A percentile compares a stretch with the other conserved stretches of the same genome.
Evolutionary conservation across 129 eudicot genomes (phyloP).

Genomic region (Pulicaria dysenterica): DNA sequence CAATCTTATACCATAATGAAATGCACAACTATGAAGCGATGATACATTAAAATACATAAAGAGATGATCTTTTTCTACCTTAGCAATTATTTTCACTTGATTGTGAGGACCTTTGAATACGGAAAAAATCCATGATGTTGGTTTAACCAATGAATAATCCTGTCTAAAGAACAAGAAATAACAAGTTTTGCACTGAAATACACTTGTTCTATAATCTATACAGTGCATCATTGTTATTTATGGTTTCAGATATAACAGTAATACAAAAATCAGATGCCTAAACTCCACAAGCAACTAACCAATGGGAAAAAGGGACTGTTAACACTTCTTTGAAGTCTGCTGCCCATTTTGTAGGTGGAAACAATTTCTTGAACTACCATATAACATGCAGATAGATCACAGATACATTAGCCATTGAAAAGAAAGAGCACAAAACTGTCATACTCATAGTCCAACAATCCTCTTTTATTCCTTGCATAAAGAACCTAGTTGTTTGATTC

Average conservation of each 20-base stretch:
- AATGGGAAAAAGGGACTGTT: constrained; percentile 95
- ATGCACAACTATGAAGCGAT: no score
- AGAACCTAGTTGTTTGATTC: no score
- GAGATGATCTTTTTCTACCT: constrained; percentile 40
- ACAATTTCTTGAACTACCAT: constrained; percentile 81
- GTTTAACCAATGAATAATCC: constrained; percentile 83
- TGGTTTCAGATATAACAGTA: no score
- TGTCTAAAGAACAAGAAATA: constrained; percentile 28
- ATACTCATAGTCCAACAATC: constrained; percentile 72
- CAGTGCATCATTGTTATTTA: no score
- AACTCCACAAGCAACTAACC: constrained; percentile 59
- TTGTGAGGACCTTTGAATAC: constrained; percentile 68
- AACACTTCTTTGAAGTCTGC: constrained; percentile 93
- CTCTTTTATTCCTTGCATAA: constrained; percentile 37
- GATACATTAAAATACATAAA: not conserved
- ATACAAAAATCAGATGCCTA: no score
- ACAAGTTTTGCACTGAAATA: no score
- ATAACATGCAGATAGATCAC: not conserved
- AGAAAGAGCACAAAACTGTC: constrained; percentile 96
- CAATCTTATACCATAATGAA: not conserved
- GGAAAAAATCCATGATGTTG: constrained; percentile 88
- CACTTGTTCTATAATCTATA: no score
- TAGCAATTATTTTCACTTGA: constrained; percentile 35
- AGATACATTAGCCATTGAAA: not conserved
- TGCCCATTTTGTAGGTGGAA: constrained; percentile 99